Percentiles rank a stretch among this genome's conserved stretches.
Conservation (phyloP, 768 basidiomycete genomes). For the Kwoniella bestiolae region DNA sequence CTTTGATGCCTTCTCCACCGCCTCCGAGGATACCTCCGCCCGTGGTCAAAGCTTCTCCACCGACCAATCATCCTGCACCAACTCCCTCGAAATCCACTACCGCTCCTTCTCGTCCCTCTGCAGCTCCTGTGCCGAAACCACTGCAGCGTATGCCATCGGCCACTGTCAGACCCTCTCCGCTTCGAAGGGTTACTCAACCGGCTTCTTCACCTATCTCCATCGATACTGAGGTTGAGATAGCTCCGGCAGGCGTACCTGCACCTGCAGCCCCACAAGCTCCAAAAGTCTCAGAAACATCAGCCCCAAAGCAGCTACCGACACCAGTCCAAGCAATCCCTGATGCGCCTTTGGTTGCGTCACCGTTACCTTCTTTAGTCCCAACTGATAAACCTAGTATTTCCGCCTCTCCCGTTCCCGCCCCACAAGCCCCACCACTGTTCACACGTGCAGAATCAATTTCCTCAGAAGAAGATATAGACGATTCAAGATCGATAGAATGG, state of each 20-base stretch:
- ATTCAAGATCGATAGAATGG: conserved; percentile 57
- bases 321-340: neutral
- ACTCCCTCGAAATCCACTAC: too few species aligned
- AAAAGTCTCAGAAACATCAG: neutral
- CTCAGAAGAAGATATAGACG: conserved; percentile 37
- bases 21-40: neutral
- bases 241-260: too few species aligned
- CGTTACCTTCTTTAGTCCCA: neutral
- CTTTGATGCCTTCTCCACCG: neutral
- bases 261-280: neutral
- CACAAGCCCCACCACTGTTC: conserved; percentile 1
- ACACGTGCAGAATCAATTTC: conserved; percentile 16
- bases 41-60: too few species aligned
- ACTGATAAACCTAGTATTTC: neutral
- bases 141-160: conserved; percentile 13
- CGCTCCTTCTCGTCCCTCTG: neutral
- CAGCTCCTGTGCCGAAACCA: neutral
- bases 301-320: neutral
- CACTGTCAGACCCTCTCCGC: conserved; percentile 20
- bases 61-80: neutral
- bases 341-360: neutral
- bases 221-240: conserved; percentile 7
- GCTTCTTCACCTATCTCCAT: conserved; percentile 22
- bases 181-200: conserved; percentile 22
- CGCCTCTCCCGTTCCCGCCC: neutral